phyloP scores from a whole-genome alignment of 805 yeast species.

The Ascoidea rubescens region DNA sequence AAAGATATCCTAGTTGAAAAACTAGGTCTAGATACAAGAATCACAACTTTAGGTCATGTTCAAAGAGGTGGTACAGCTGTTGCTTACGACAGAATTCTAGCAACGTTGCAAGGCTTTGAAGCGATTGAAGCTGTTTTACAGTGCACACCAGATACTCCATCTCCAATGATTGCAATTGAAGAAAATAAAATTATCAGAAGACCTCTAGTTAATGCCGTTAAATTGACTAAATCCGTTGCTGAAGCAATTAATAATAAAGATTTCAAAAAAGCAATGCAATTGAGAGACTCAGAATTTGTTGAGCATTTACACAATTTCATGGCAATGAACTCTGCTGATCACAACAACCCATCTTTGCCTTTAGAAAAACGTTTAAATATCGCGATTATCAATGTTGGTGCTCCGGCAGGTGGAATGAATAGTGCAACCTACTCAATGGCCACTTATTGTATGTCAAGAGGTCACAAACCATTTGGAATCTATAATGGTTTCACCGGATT shows the following conservation, averaged over 20 bases:
- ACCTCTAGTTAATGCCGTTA: constrained; percentile 84
- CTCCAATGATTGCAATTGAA: constrained; percentile 83
- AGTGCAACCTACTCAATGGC: constrained; percentile 88
- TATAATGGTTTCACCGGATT: constrained; percentile 91
- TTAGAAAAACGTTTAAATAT: constrained; percentile 48
- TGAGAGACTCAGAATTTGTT: constrained; percentile 79
- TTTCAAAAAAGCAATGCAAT: constrained; percentile 74
- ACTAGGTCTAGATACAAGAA: constrained; percentile 85
- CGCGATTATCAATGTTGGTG: constrained; percentile 88
- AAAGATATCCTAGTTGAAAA: constrained; percentile 62
- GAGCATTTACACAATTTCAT: constrained; percentile 67
- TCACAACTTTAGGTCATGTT: constrained; percentile 93
- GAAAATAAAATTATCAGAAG: constrained; percentile 80
- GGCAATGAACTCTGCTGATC: constrained; percentile 54
- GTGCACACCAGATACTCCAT: constrained; percentile 79
- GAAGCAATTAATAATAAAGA: constrained; percentile 66
- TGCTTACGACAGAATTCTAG: constrained; percentile 81
- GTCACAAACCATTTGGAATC: constrained; percentile 84
- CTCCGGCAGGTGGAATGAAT: constrained; percentile 95
- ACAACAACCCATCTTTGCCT: constrained; percentile 42
- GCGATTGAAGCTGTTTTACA: constrained; percentile 90
- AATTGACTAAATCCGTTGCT: constrained; percentile 80
- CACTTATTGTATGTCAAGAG: constrained; percentile 73
- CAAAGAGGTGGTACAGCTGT: constrained; percentile 99
- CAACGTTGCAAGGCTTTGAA: constrained; percentile 94